Conservation (phyloP, 106 monocot genomes). For the Agapanthus africanus region DNA sequence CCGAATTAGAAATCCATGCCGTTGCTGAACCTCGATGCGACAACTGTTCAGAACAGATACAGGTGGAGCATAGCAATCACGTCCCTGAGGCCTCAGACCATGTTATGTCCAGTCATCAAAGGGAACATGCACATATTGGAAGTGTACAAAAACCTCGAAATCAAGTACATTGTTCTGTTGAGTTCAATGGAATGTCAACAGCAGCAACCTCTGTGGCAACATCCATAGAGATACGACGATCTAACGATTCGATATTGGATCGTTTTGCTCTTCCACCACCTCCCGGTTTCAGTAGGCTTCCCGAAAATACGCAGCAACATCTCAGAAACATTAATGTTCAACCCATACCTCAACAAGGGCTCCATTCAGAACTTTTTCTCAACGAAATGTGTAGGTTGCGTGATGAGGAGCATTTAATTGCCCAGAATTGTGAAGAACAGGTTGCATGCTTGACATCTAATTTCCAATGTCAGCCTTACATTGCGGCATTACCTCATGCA, state of each 20-base stretch:
- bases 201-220: background rate
- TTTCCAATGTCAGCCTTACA: background rate
- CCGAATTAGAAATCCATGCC: background rate
- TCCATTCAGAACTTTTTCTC: conserved; percentile 11
- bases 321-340: background rate
- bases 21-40: no score
- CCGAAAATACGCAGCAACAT: background rate
- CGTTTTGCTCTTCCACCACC: background rate
- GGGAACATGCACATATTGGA: no score
- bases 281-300: background rate
- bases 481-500: background rate
- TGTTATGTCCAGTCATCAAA: background rate
- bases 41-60: background rate
- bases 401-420: background rate
- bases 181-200: background rate
- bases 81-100: background rate
- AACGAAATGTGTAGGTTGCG: conserved; percentile 12
- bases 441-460: background rate
- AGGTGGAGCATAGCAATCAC: background rate
- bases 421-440: no score
- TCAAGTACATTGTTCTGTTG: background rate
- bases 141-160: no score
- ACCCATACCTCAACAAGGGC: conserved; percentile 8
- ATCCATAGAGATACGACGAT: background rate
- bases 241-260: no score